Evolutionary conservation across 2,329 filamentous ascomycete genomes (phyloP).

Genomic region (Aureobasidium leucospermi): DNA sequence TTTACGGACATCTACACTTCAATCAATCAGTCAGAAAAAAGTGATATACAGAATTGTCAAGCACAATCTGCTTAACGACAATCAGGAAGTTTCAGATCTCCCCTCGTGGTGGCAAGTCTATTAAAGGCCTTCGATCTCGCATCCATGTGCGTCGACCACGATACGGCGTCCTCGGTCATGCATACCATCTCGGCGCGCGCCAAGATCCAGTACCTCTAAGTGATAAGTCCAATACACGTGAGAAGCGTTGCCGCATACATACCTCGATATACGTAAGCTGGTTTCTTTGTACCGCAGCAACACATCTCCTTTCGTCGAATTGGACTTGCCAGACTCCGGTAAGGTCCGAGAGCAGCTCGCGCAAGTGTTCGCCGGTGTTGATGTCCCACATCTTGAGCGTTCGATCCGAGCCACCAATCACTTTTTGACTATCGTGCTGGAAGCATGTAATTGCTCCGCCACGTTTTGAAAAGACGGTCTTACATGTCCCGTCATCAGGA

Average conservation of each 20-base stretch:
- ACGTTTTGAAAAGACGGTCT: conserved; percentile 82
- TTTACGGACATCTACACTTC: too few relatives aligned
- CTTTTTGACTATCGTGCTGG: conserved; percentile 92
- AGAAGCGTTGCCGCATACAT: conserved; percentile 31
- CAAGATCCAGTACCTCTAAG: conserved; percentile 86
- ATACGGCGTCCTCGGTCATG: conserved; percentile 72
- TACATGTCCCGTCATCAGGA: conserved; percentile 83
- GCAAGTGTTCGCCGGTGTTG: conserved; percentile 80
- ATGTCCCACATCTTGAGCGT: conserved; percentile 99
- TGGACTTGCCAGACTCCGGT: conserved; percentile 98
- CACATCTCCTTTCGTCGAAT: conserved; percentile 90
- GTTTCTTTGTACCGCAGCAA: conserved; percentile 91
- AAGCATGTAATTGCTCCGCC: conserved; percentile 98
- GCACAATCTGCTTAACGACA: too few relatives aligned
- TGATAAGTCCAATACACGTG: conserved; percentile 26
- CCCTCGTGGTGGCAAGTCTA: too few relatives aligned
- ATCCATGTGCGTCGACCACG: conserved; percentile 37
- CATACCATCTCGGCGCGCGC: conserved; percentile 81
- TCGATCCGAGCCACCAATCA: conserved; percentile 91
- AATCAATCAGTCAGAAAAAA: too few relatives aligned
- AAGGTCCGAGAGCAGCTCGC: conserved; percentile 85
- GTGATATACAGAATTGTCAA: too few relatives aligned
- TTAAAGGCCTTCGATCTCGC: conserved; percentile 23
- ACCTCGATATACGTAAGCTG: conserved; percentile 94
- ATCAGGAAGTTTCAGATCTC: too few relatives aligned